Evolutionary conservation across 306 rosid species (phyloP).

Genomic region (Citrullus amarus): DNA sequence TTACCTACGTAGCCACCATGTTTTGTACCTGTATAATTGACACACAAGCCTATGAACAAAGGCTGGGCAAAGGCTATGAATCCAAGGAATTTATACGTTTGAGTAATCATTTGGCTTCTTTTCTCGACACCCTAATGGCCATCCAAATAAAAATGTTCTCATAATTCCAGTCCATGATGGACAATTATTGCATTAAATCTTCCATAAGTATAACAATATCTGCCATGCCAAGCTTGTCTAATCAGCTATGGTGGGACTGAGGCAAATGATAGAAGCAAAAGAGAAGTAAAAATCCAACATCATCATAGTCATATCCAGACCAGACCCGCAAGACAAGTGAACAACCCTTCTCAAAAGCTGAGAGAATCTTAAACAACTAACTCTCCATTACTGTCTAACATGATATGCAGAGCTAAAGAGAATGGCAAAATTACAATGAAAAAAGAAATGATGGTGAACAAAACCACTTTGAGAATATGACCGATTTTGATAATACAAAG

Average conservation of each 20-base stretch:
- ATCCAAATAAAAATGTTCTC: background rate
- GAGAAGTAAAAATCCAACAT: background rate
- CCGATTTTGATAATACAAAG: constrained; percentile 1
- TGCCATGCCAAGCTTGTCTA: constrained; percentile 1
- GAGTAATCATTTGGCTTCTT: background rate
- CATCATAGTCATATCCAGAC: background rate
- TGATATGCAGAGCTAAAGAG: background rate
- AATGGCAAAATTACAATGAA: background rate
- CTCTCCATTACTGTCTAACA: background rate
- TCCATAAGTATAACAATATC: background rate
- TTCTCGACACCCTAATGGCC: background rate
- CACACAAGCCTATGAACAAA: background rate
- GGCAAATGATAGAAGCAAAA: background rate
- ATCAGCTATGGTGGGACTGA: background rate
- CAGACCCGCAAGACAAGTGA: background rate
- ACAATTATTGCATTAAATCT: background rate
- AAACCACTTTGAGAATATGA: background rate
- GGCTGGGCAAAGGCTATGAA: background rate
- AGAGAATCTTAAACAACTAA: background rate
- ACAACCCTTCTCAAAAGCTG: background rate
- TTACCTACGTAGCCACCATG: too few species aligned
- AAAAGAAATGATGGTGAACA: background rate
- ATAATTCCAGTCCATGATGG: background rate
- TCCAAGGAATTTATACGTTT: background rate
- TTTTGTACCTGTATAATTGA: background rate